Conservation (phyloP, 2,329 filamentous ascomycete species). For the Niveomyces coronatus region DNA sequence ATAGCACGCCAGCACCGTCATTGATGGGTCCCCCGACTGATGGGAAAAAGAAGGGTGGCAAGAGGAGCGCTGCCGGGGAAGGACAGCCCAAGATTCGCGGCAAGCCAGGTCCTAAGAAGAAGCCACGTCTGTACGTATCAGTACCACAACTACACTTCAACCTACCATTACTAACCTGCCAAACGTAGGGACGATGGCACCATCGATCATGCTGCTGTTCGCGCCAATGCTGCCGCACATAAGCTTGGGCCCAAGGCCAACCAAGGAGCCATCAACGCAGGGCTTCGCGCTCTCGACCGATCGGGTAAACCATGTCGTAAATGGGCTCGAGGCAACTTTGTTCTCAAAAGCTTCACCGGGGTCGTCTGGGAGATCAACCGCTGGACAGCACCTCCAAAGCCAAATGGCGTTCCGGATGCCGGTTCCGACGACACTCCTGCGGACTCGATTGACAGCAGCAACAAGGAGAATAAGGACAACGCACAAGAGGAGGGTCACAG, state of each 20-base stretch:
- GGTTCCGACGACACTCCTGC: slow-evolving; percentile 35
- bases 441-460: slow-evolving; percentile 41
- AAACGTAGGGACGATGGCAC: slow-evolving; percentile 51
- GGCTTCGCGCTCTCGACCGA: slow-evolving; percentile 85
- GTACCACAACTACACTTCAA: slow-evolving; percentile 4
- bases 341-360: slow-evolving; percentile 87
- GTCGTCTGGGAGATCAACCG: slow-evolving; percentile 70
- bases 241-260: slow-evolving; percentile 96
- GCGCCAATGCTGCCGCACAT: slow-evolving; percentile 45
- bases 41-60: slow-evolving; percentile 67
- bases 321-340: slow-evolving; percentile 77
- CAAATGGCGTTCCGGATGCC: slow-evolving; percentile 32
- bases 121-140: slow-evolving; percentile 72
- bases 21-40: slow-evolving; percentile 51
- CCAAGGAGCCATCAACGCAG: slow-evolving; percentile 93
- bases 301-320: slow-evolving; percentile 85
- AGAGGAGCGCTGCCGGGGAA: slow-evolving; percentile 58
- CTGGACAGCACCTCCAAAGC: slow-evolving; percentile 67
- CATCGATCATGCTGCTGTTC: slow-evolving; percentile 43
- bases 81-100: slow-evolving; percentile 59
- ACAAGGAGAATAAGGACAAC: slow-evolving; percentile 57
- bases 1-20: slow-evolving; percentile 43
- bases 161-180: slow-evolving; percentile 9
- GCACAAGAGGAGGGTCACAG: slow-evolving; percentile 32
- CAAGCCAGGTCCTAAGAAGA: slow-evolving; percentile 96